Evolutionary conservation across 116 monocot species (phyloP).

Genomic region (Zostera marina): DNA sequence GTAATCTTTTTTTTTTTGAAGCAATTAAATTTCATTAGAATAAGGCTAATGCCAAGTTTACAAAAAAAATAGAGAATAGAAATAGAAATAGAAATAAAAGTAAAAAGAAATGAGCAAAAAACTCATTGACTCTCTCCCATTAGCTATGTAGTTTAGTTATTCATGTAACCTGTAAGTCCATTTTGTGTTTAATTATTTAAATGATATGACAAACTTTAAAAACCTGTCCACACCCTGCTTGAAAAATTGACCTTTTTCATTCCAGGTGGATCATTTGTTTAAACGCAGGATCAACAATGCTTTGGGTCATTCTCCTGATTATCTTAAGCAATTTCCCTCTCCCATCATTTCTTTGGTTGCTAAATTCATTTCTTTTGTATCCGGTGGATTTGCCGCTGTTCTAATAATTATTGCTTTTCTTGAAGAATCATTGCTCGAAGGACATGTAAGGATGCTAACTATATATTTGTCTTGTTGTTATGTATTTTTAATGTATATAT

Average conservation of each 20-base stretch:
- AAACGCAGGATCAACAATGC: conserved; percentile 72
- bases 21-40: too few relatives aligned
- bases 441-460: conserved; percentile 46
- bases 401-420: conserved; percentile 84
- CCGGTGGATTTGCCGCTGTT: conserved; percentile 84
- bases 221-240: too few relatives aligned
- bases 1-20: too few relatives aligned
- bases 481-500: conserved; percentile 2
- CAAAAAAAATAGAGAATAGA: too few relatives aligned
- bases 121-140: too few relatives aligned
- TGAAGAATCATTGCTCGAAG: conserved; percentile 86
- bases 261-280: conserved; percentile 92
- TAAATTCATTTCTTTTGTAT: conserved; percentile 89
- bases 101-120: too few relatives aligned
- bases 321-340: conserved; percentile 91
- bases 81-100: too few relatives aligned
- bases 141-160: too few relatives aligned
- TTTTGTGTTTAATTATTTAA: too few relatives aligned
- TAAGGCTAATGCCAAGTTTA: too few relatives aligned
- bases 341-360: conserved; percentile 78
- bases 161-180: too few relatives aligned
- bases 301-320: conserved; percentile 54
- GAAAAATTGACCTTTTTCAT: not conserved
- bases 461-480: not conserved
- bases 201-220: too few relatives aligned